Evolutionary conservation across 2,329 filamentous ascomycete genomes (phyloP), one percentile per base, ranked within the genome.

Genomic region (Scedosporium aurantiacum): DNA sequence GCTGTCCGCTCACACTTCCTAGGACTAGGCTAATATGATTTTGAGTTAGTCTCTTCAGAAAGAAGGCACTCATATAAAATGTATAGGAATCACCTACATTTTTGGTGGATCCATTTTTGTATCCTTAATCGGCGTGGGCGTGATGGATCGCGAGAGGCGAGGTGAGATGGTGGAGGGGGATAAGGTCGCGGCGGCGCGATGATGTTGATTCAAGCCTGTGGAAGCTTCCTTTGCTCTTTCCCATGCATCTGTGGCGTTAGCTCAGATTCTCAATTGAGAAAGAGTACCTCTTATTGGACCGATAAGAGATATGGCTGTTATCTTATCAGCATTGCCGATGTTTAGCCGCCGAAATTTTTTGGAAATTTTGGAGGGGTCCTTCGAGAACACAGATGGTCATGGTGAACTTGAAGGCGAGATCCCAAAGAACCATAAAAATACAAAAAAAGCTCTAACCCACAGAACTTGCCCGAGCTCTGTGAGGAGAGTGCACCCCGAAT

Each of bases 1-100:
- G 81, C 70, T 89, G 85, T 68, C 93, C 93, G 70, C 91, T 87
- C 65, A 96, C 80, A 70, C 86, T 86, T 62, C 94, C 94, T 64
- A 96, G 77, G 45, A 97, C 90, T 68, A 94, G 86, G 62, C 88
- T 91, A 62, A 2, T 41, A 18, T 59, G 21, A 12, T 59, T 61
- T 67, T 55, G 68, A 66, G 61, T 65, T 41, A 62, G 18, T 58
- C 28, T 16, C 27, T 50, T 7, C n/a, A 2, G 21, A 14, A 23
- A 25, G 28, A 54, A 16, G 21, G 47, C 5, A 14, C 4, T 55
- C 3, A 2, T 28, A 54, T 10, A 28, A 5, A 32, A 52, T 2
- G 18, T 58, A 5, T 0, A 27, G 14, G 16, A 50, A 41, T 6
- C 21, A 64, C 76, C 68, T 70, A 81, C 79, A 81, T 74, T 68